phyloP scores from a whole-genome alignment of 306 rosid species.

The Casuarina equisetifolia region DNA sequence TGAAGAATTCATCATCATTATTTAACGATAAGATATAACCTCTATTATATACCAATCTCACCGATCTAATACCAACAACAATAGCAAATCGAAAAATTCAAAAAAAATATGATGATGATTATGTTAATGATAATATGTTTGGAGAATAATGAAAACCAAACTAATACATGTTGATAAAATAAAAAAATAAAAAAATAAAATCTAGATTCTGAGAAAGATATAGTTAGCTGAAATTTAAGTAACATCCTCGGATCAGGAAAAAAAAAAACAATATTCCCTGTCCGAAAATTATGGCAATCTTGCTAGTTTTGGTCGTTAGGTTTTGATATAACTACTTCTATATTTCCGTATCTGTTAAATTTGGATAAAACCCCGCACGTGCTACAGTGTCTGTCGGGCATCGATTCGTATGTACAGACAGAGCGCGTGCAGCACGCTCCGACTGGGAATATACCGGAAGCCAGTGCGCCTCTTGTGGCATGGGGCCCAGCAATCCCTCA shows the following conservation, averaged over 20 bases:
- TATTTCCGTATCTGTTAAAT: constrained; percentile 5
- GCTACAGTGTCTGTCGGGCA: constrained; percentile 29
- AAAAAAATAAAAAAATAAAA: background rate
- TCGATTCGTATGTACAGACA: background rate
- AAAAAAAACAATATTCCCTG: constrained; percentile 11
- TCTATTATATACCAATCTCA: background rate
- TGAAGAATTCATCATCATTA: no score
- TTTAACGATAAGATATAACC: background rate
- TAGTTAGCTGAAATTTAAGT: background rate
- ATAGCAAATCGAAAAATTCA: background rate
- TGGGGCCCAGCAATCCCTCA: background rate
- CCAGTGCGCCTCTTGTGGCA: background rate
- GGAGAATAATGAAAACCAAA: no score
- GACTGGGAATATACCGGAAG: background rate
- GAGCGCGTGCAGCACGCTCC: constrained; percentile 5
- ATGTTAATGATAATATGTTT: no score
- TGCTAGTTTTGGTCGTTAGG: constrained; percentile 26
- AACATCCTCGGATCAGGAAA: no score
- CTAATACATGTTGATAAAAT: no score
- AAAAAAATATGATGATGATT: no score
- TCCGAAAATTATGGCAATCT: constrained; percentile 18
- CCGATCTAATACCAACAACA: background rate
- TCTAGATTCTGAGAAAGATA: constrained; percentile 3
- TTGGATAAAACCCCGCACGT: constrained; percentile 22
- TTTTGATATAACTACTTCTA: background rate